Evolutionary conservation across 768 basidiomycete genomes (phyloP), one percentile per base, ranked within the genome.

Genomic region (Lactarius trivialis): DNA sequence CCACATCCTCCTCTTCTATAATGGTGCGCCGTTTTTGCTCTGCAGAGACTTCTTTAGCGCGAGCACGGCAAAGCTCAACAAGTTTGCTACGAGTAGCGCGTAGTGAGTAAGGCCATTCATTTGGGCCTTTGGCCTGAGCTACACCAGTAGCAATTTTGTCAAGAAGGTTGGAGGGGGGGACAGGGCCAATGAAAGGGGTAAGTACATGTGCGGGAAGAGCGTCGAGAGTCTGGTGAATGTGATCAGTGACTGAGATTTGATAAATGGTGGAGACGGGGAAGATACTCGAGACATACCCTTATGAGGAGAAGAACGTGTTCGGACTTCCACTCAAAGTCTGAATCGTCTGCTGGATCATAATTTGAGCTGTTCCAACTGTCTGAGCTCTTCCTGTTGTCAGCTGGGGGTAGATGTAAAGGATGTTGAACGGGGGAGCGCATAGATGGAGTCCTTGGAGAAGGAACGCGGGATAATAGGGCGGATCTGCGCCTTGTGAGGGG

Each of bases 341-440:
- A 75, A 48, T 88, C 88, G 65, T 85, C 84, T 8, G 78, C 78
- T n/a, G 78, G 77, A 64, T 82, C 82, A 67, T 79, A 77, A 64
- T 84, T 90, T 24, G 90, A 91, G 69, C 87, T 89, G 72, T 86
- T 88, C 89, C 89, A 91, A 72, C 89, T 91, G 72, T 90, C 88
- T 1, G 85, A 85, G 73, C 88, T 90, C 73, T 85, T 86, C 66
- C 89, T 69, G 76, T 75, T 85, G 79, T 71, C 68, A 54, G 68
- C 68, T 63, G 61, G 75, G 60, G 24, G 77, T 60, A 85, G 79
- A 63, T 86, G 72, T 60, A 84, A 73, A 60, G 84, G 77, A 2
- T 82, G 78, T 56, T 79, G 78, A 65, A 71, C 70, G 33, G 85
- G 83, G 4, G 85, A 84, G 65, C 77, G 77, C 69, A 79, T 80